phyloP scores from a whole-genome alignment of 2,329 filamentous ascomycete genomes.

The Xylaria sp. region DNA sequence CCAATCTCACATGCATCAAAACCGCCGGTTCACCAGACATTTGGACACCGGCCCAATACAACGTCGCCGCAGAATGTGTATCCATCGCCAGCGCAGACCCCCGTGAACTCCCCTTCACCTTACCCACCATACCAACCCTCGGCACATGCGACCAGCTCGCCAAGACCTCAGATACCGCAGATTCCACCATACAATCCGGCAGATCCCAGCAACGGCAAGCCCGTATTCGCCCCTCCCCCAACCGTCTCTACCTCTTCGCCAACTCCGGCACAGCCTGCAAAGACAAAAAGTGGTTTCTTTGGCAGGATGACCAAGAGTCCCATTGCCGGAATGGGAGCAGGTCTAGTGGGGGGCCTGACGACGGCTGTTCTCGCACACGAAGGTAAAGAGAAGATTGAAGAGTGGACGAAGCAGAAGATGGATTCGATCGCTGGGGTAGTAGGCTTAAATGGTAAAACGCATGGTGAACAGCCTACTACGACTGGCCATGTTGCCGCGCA shows the following conservation, averaged over 20 bases:
- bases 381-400: conserved; percentile 34
- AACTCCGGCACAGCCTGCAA: conserved; percentile 2
- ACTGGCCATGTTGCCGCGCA: conserved; percentile 13
- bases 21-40: conserved; percentile 2
- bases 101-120: conserved; percentile 27
- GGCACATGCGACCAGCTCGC: conserved; percentile 8
- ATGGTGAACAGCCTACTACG: conserved; percentile 10
- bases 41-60: not conserved
- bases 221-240: conserved; percentile 26
- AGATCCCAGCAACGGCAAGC: conserved; percentile 16
- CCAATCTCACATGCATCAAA: conserved; percentile 17
- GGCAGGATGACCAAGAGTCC: conserved; percentile 31
- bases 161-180: not conserved
- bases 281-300: conserved; percentile 33
- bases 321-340: conserved; percentile 22
- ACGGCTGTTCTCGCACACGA: conserved; percentile 23
- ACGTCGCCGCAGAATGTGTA: conserved; percentile 17
- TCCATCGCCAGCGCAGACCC: conserved; percentile 28
- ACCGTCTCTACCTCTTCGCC: conserved; percentile 6
- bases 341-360: conserved; percentile 27
- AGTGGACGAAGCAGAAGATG: conserved; percentile 37
- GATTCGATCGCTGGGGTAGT: conserved; percentile 25
- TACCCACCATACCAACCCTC: conserved; percentile 19
- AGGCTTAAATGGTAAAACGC: conserved; percentile 16
- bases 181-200: conserved; percentile 31